Evolutionary conservation across 352 stramenopile genomes (phyloP).

Genomic region (Globisporangium canariense): DNA sequence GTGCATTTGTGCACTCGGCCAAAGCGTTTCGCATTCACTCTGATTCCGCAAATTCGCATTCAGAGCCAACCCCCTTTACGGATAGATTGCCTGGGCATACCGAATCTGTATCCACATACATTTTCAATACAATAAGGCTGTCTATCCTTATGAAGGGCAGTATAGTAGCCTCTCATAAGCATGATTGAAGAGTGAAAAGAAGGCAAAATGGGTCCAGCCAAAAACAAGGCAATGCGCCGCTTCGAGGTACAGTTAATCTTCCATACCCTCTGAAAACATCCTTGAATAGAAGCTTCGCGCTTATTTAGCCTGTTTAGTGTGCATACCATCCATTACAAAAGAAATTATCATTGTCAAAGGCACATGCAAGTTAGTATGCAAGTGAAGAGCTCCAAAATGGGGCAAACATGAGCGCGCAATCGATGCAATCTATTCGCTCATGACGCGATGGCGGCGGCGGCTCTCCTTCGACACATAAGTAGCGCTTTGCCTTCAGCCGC

Average conservation of each 20-base stretch:
- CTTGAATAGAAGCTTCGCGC: too few species aligned
- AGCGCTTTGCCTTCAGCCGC: background rate
- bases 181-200: background rate
- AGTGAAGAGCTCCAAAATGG: background rate
- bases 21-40: conserved; percentile 14
- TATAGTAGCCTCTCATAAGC: too few species aligned
- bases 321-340: background rate
- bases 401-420: background rate
- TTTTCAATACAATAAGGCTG: too few species aligned
- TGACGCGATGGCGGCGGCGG: background rate
- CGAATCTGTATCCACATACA: too few species aligned
- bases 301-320: background rate
- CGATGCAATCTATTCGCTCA: conserved; percentile 3
- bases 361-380: background rate
- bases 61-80: background rate
- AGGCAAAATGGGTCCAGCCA: conserved; percentile 10
- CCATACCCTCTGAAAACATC: background rate
- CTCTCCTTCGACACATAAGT: background rate
- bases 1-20: background rate
- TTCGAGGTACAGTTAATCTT: background rate
- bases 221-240: background rate
- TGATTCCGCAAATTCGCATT: conserved; percentile 25
- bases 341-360: background rate
- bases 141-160: too few species aligned
- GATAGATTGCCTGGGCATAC: too few species aligned